Conservation (phyloP, 192 early-diverging fungal genomes). For the Borealophlyctis nickersoniae region DNA sequence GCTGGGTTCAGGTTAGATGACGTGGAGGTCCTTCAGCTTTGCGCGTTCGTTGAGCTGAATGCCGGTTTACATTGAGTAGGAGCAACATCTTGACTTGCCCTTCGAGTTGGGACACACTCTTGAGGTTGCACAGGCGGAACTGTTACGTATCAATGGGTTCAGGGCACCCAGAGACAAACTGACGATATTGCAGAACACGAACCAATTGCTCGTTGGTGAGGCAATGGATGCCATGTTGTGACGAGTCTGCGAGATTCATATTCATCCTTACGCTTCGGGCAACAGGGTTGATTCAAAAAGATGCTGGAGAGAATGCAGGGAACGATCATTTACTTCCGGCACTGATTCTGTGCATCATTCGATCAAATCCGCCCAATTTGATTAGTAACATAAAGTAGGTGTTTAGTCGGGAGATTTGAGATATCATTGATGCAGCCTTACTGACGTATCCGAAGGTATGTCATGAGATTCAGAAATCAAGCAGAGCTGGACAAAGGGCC, state of each 20-base stretch:
- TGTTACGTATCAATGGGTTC: slow-evolving; percentile 44
- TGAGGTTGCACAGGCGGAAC: slow-evolving; percentile 44
- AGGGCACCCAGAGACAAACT: slow-evolving; percentile 47
- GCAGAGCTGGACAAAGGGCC: slow-evolving; percentile 42
- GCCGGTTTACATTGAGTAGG: too few relatives aligned
- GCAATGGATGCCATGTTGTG: neutral
- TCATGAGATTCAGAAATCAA: slow-evolving; percentile 46
- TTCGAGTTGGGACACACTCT: slow-evolving; percentile 39
- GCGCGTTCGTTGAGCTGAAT: too few relatives aligned
- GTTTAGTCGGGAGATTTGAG: too few relatives aligned
- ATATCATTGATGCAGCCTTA: too few relatives aligned
- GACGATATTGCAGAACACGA: slow-evolving; percentile 37
- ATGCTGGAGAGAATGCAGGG: slow-evolving; percentile 28
- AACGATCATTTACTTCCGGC: slow-evolving; percentile 48
- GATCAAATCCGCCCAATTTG: slow-evolving; percentile 49
- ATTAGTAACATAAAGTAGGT: slow-evolving; percentile 53
- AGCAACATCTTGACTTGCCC: slow-evolving; percentile 49
- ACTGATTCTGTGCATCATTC: slow-evolving; percentile 45
- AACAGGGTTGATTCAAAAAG: slow-evolving; percentile 38
- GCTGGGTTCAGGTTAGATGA: slow-evolving; percentile 38
- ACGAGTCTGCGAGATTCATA: too few relatives aligned
- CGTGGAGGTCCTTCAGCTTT: too few relatives aligned
- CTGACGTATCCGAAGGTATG: slow-evolving; percentile 25
- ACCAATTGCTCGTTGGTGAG: slow-evolving; percentile 41
- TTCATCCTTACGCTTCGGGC: too few relatives aligned